These are phyloP conservation scores for Hawksworthiomyces lignivorus DNA, from an alignment of 2,329 filamentous ascomycete species.

Conservation along the genomic window DNA sequence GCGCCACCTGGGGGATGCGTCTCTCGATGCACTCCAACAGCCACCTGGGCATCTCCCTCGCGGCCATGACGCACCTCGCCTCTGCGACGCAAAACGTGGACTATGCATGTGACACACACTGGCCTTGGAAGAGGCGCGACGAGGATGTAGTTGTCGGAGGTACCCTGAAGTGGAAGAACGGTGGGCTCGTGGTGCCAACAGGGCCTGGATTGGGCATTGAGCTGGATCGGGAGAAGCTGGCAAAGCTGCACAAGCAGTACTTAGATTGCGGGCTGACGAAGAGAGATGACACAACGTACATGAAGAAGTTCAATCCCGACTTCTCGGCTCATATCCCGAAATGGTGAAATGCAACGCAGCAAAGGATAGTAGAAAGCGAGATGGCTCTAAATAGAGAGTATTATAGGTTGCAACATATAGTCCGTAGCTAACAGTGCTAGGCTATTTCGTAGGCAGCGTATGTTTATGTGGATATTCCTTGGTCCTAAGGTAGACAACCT, in stretches of 20 bases:
- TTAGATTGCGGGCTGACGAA: background rate
- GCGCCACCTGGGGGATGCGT: conserved; percentile 30
- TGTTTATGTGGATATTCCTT: too few relatives aligned
- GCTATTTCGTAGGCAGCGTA: too few relatives aligned
- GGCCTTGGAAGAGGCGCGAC: conserved; percentile 35
- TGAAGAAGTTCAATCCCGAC: conserved; percentile 26
- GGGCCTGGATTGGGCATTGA: conserved; percentile 26
- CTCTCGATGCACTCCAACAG: conserved; percentile 38
- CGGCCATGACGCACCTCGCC: conserved; percentile 35
- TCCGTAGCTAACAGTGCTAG: too few relatives aligned
- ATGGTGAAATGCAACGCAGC: conserved; percentile 18
- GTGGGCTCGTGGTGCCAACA: conserved; percentile 27
- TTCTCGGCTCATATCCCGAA: conserved; percentile 27
- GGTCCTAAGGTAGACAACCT: too few relatives aligned
- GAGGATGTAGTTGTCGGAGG: conserved; percentile 33
- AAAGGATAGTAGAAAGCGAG: too few relatives aligned
- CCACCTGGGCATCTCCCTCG: conserved; percentile 33
- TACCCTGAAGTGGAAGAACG: conserved; percentile 28
- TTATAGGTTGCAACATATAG: too few relatives aligned
- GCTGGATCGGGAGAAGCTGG: background rate
- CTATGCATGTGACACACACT: conserved; percentile 36
- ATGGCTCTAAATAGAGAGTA: too few relatives aligned
- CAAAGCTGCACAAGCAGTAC: background rate
- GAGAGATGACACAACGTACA: conserved; percentile 26
- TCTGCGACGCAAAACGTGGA: conserved; percentile 33